These are phyloP conservation scores for Lasiosphaeriaceae sp. DNA, from an alignment of 495 filamentous ascomycete genomes.

Conservation along the genomic window DNA sequence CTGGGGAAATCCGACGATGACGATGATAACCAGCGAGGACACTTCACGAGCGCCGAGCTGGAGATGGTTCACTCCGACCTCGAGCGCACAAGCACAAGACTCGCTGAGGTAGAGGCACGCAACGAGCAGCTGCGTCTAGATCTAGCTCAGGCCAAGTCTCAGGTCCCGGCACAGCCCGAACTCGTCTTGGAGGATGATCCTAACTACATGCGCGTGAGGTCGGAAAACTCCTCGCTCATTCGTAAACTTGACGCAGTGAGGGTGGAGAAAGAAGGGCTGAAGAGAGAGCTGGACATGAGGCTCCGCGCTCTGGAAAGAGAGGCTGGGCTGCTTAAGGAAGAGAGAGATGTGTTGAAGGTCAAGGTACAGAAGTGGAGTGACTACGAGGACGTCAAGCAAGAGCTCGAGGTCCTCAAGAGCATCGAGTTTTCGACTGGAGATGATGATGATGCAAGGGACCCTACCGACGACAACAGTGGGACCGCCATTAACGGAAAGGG, in stretches of 20 bases:
- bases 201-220: conserved; percentile 74
- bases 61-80: conserved; percentile 90
- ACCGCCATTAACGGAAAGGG: conserved; percentile 56
- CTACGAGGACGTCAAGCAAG: conserved; percentile 92
- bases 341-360: conserved; percentile 65
- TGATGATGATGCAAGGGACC: conserved; percentile 60
- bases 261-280: conserved; percentile 76
- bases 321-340: conserved; percentile 57
- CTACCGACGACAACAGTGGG: conserved; percentile 43
- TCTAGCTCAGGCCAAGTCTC: conserved; percentile 81
- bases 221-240: conserved; percentile 87
- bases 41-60: conserved; percentile 81
- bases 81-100: conserved; percentile 78
- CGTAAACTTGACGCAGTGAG: conserved; percentile 79
- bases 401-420: conserved; percentile 94
- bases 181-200: conserved; percentile 78
- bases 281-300: conserved; percentile 67
- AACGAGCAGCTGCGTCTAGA: conserved; percentile 93
- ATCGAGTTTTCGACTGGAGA: conserved; percentile 93
- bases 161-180: conserved; percentile 56
- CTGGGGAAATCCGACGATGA: conserved; percentile 66
- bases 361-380: conserved; percentile 88
- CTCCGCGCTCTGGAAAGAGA: conserved; percentile 72
- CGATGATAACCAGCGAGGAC: conserved; percentile 50
- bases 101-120: conserved; percentile 88